Evolutionary conservation across 2,329 filamentous ascomycete species (phyloP), one percentile per base, ranked within the genome.

Genomic region (Endoconidiophora polonica): DNA sequence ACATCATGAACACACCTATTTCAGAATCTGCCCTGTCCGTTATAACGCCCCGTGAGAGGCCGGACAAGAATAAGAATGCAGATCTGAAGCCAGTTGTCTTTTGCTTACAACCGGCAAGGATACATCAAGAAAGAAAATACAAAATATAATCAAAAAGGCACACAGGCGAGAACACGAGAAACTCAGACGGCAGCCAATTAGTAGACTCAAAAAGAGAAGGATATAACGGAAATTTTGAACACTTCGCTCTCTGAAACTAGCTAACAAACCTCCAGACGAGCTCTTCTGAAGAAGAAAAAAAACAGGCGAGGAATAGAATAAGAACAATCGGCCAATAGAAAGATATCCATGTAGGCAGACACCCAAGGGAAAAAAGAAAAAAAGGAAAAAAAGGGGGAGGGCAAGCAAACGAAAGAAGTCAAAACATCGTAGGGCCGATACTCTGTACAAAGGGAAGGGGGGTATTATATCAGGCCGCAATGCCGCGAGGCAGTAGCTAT

Each of bases 351-450:
- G 16, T 12, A 40, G 24, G 16, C 16, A 18, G 16, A 18, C 16
- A 18, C 16, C 16, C 16, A 18, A 18, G 36, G 47, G 38, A 36
- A 45, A 46, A 50, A 45, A 48, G 16, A 41, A 1, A 14, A 40
- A 50, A 43, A 23, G 5, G 40, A n/a, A 26, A 39, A 46, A 43
- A 12, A 26, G 7, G 20, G 39, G 26, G 16, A 43, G 42, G 43
- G 14, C 26, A 33, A 18, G 26, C 26, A 33, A 33, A 33, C 12
- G 26, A 33, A 10, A 33, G 26, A 14, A 46, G 29, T 46, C 44
- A 38, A 46, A 46, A 46, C 16, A 46, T 46, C 44, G 44, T 46
- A 37, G 26, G 26, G 44, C 44, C 29, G 44, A 46, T 46, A 46
- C 18, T 46, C 44, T 46, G 44, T 37, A 46, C 26, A 33, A 33